Conservation (phyloP, 805 yeast species). For the Saturnispora bothae region DNA sequence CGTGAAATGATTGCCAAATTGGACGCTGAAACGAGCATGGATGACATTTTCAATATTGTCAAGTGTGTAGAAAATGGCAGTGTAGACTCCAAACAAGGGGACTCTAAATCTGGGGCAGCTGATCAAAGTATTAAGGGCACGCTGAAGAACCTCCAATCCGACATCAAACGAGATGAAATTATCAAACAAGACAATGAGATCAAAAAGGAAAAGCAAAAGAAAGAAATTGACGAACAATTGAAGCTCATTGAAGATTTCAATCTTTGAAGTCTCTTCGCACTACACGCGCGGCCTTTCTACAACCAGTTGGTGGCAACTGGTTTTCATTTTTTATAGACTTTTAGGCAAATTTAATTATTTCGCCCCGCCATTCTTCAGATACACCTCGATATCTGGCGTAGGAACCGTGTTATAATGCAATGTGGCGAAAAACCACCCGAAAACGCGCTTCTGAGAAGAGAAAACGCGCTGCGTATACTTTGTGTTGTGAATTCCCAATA, state of each 20-base stretch:
- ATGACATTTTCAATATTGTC: conserved; percentile 16
- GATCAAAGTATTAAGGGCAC: conserved; percentile 5
- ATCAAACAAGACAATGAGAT: conserved; percentile 15
- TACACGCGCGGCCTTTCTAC: too few species aligned
- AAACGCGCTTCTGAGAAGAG: background rate
- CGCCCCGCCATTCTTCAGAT: too few species aligned
- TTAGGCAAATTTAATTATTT: too few species aligned
- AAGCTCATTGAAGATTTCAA: conserved; percentile 38
- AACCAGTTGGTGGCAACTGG: too few species aligned
- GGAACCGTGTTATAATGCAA: too few species aligned
- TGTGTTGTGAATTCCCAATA: background rate
- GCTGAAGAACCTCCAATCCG: conserved; percentile 31
- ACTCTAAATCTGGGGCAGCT: background rate
- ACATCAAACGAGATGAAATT: conserved; percentile 30
- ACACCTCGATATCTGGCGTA: too few species aligned
- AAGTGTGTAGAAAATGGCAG: conserved; percentile 11
- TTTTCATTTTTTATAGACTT: too few species aligned
- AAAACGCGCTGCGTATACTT: background rate
- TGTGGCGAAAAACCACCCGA: too few species aligned
- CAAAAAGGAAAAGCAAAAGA: conserved; percentile 27
- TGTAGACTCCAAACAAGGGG: conserved; percentile 7
- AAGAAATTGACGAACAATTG: conserved; percentile 35
- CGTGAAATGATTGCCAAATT: conserved; percentile 21
- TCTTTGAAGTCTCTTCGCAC: conserved; percentile 16
- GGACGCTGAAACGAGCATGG: conserved; percentile 17